A percentile compares a stretch with the other conserved stretches of the same genome.
Conservation (phyloP, 495 filamentous ascomycete species). For the Gamarada debralockiae region DNA sequence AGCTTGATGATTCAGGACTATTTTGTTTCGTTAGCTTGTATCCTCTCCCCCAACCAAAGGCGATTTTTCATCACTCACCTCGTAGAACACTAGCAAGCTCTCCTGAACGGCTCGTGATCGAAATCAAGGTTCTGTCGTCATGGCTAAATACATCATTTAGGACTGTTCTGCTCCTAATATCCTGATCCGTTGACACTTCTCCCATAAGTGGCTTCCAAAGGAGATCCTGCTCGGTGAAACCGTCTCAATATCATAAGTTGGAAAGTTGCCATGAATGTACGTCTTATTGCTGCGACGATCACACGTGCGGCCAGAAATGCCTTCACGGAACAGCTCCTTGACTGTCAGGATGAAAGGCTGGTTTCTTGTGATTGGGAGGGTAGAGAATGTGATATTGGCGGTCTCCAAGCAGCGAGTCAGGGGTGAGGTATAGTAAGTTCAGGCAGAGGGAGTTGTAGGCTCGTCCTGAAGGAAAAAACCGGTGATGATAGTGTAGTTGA, state of each 20-base stretch:
- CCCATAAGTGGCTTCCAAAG: conserved; percentile 53
- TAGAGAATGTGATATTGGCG: conserved; percentile 55
- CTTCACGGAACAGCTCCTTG: conserved; percentile 70
- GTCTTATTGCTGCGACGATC: conserved; percentile 58
- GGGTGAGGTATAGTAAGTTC: conserved; percentile 65
- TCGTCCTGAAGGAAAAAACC: conserved; percentile 73
- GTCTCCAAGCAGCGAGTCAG: conserved; percentile 65
- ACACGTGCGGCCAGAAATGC: conserved; percentile 72
- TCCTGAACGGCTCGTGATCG: conserved; percentile 65
- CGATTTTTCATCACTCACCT: conserved; percentile 30
- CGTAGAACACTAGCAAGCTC: conserved; percentile 56
- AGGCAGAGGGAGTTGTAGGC: conserved; percentile 47
- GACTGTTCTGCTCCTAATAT: conserved; percentile 46
- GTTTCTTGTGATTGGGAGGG: conserved; percentile 43
- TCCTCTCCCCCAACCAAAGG: too few relatives aligned
- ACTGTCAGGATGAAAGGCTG: conserved; percentile 56
- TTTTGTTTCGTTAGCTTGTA: too few relatives aligned
- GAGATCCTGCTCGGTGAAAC: conserved; percentile 58
- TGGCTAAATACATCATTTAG: conserved; percentile 61
- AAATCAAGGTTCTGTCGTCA: conserved; percentile 56
- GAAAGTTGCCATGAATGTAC: conserved; percentile 57
- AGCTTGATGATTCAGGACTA: conserved; percentile 52
- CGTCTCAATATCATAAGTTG: conserved; percentile 54
- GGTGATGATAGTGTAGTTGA: conserved; percentile 60
- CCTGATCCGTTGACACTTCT: conserved; percentile 51